Base-by-base conservation (phyloP, 2,329 filamentous ascomycete genomes). In the Colletotrichum sp. region DNA sequence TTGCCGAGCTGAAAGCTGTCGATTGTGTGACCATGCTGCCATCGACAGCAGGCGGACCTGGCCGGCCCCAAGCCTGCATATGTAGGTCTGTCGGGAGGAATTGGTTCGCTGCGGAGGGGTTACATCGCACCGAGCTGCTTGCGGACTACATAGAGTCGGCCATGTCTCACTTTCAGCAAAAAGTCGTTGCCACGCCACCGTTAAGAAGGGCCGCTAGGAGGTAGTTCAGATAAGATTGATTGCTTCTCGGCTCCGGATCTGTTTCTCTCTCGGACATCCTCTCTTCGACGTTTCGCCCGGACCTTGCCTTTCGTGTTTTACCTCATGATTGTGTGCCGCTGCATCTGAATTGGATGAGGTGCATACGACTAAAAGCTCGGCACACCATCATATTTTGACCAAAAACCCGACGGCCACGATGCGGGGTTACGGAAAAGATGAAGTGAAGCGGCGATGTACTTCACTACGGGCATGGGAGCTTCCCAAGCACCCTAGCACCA, bases 401-500 rank as follows among this genome's bases (percentile, higher is more conserved):
- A 43, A 43, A 64, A 24, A 26, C 12, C 10, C 21, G 61, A 26
- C 24, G 13, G 16, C 24, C 26, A 77, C 55, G 55, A 82, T 82
- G 80, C 79, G 73, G 74, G 78, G 72, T 59, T 77, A 71, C 21
- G 77, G 77, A 9, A 73, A 71, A 55, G 61, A 78, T 24, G 69
- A 81, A 55, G 68, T 87, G 72, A 86, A 82, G 77, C 81, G 81
- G 71, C 82, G 86, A 77, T 83, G 81, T 68, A 88, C 86, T 6
- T 83, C 85, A 26, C 52, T 86, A 18, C 82, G 82, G 30, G 83
- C 86, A 67, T 89, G 88, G 88, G 82, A 87, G 75, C 81, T 89
- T 36, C 87, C 86, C 9, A 89, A 88, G 81, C 86, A 88, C 79
- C 84, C 85, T 7, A 86, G 86, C 9, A 84, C 87, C 10, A 81